phyloP scores from a whole-genome alignment of 768 basidiomycete genomes.

The Leucosporidium yakuticum region DNA sequence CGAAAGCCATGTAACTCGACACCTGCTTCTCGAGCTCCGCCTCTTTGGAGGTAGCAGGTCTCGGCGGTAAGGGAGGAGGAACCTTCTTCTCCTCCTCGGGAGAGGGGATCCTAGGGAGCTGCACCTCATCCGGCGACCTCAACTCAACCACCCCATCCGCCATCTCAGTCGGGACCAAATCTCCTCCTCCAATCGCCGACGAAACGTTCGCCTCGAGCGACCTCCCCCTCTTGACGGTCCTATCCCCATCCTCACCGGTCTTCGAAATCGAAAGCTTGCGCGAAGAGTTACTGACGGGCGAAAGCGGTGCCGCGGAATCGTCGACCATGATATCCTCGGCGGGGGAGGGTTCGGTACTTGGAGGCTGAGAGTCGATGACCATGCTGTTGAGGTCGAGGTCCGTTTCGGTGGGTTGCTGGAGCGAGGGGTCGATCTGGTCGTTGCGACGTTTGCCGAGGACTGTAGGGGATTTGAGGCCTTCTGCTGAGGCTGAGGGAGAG shows the following conservation, averaged over 20 bases:
- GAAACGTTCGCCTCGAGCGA: neutral
- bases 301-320: neutral
- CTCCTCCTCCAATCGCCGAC: too few relatives aligned
- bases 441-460: constrained; percentile 3
- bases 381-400: neutral
- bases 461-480: constrained; percentile 4
- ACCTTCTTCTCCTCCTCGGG: neutral
- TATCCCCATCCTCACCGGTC: neutral
- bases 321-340: neutral
- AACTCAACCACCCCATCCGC: constrained; percentile 2
- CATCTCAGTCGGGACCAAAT: neutral
- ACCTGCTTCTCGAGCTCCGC: constrained; percentile 26
- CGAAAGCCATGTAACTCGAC: constrained; percentile 30
- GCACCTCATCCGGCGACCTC: neutral
- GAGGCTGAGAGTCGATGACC: constrained; percentile 6
- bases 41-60: neutral
- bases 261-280: neutral
- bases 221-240: neutral
- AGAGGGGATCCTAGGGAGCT: too few relatives aligned
- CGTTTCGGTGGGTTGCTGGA: neutral
- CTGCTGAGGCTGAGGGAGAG: neutral
- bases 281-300: too few relatives aligned
- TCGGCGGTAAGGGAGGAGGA: neutral
- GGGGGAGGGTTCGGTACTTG: neutral
- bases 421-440: neutral